Evolutionary conservation across 345 rosid genomes (phyloP), one percentile per base, ranked within the genome.

Genomic region (Eucalyptus leucophloia): DNA sequence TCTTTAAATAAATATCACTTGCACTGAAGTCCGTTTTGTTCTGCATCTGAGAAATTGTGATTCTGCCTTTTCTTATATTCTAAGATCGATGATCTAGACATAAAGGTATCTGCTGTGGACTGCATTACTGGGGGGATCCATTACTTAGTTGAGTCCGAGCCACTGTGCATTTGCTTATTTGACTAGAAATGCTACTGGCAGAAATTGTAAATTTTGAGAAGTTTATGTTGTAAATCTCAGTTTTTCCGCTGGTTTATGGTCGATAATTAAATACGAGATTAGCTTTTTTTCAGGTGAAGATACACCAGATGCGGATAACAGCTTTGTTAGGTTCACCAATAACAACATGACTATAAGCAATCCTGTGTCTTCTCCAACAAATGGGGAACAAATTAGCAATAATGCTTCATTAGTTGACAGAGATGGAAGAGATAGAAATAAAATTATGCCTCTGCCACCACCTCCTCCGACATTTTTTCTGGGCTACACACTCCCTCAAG

Each of bases 401-500:
- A 86, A 91, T 49, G 91, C 94, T 87, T 85, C 89, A 49, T 26
- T 89, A 42, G 86, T 82, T 44, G 83, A 80, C 88, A 87, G 88
- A 32, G 28, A 37, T 28, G 89, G 88, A 28, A 86, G 42, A 16
- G 72, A 80, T 85, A 88, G 87, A 56, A 65, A 16, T 50, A 49
- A 32, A 89, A 50, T 60, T 82, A 26, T 53, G 72, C 86, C 86
- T 89, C 80, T 88, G 47, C 93, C 93, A 5, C 97, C 96, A 91
- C 94, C 99, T 89, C 96, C 96, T 88, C 95, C 96, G 77, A n/a
- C 92, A 72, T 92, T 94, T 94, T 98, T 98, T 92, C 91, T 94
- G 87, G 99, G 99, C 28, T 98, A 98, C 93, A 91, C 93, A 40
- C 99, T 98, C 92, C 99, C 99, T 56, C 95, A 95, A 34, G 98